Conservation (phyloP, 257 asterid genomes). For the Solanum corneliomulleri region DNA sequence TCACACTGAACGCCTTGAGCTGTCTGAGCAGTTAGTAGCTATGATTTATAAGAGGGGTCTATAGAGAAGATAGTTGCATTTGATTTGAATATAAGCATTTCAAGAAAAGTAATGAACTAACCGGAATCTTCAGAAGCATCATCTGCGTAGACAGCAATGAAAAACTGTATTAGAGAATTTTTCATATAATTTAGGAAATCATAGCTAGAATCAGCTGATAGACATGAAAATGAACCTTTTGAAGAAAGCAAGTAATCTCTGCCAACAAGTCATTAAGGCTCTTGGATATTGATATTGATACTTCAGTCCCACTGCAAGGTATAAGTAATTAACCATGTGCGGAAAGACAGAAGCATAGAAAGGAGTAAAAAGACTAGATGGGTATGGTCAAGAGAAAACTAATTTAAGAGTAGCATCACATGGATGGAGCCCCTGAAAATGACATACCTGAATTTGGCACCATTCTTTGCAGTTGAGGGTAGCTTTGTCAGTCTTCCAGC, state of each 20-base stretch:
- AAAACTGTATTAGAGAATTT: conserved; percentile 5
- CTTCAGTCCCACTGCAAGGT: conserved; percentile 65
- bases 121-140: conserved; percentile 47
- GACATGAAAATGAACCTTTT: conserved; percentile 45
- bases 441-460: conserved; percentile 66
- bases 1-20: not conserved
- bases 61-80: not conserved
- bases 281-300: conserved; percentile 38
- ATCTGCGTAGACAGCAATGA: not conserved
- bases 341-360: not conserved
- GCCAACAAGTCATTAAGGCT: conserved; percentile 27
- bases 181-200: not conserved
- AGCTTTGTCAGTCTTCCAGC: conserved; percentile 44
- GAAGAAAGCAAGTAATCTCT: conserved; percentile 30
- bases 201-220: not conserved
- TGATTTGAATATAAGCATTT: conserved; percentile 3
- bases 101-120: conserved; percentile 29
- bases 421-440: conserved; percentile 1
- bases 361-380: not conserved
- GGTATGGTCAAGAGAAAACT: conserved; percentile 2
- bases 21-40: not conserved
- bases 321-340: not conserved
- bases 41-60: not conserved
- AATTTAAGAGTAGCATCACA: not conserved
- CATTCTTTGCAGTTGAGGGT: conserved; percentile 47